Evolutionary conservation across 352 stramenopile species (phyloP), one percentile per base, ranked within the genome.

Genomic region (Globisporangium abappressorium): DNA sequence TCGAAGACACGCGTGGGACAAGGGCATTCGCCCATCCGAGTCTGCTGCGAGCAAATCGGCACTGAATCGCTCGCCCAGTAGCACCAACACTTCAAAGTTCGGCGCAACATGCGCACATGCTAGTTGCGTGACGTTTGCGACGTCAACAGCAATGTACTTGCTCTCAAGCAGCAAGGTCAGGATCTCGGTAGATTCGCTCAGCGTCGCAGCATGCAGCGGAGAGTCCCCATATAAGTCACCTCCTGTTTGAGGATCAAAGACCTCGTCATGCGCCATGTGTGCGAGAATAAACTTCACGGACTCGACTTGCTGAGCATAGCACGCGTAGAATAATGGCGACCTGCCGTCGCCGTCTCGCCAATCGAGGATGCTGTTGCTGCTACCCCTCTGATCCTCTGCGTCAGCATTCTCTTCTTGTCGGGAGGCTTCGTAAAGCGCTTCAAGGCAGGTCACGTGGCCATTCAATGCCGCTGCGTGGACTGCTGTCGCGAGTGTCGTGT

Each of bases 321-420:
- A 90, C 4, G 85, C 83, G 62, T 91, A 93, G 69, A 91, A 93
- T 5, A 93, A 57, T 6, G 85, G 82, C 0, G 83, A 88, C 0
- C 83, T 80, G 3, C 85, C 85, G 58, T 90, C 80, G 53, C 84
- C 77, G 69, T 89, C 81, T 54, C 78, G 68, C 78, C 78, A 86
- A 59, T 89, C 79, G 26, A 90, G 66, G 20, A 81, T 73, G 5
- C 78, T 73, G 30, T 64, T 70, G 59, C 30, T 59, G 11, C 3
- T 58, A 12, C 5, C 70, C n/a, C 6, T 69, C 66, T 46, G 33
- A 3, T 34, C 57, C 2, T 53, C 57, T 53, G 57, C 20, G 34
- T 63, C 20, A 15, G n/a, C 30, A 9, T 8, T 41, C 2, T 63
- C 30, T n/a, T 53, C 28, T 41, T 59, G 64, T 3, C 24, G 26